These are phyloP conservation scores for Tricharina praecox DNA, from an alignment of 495 filamentous ascomycete species.

Conservation along the genomic window DNA sequence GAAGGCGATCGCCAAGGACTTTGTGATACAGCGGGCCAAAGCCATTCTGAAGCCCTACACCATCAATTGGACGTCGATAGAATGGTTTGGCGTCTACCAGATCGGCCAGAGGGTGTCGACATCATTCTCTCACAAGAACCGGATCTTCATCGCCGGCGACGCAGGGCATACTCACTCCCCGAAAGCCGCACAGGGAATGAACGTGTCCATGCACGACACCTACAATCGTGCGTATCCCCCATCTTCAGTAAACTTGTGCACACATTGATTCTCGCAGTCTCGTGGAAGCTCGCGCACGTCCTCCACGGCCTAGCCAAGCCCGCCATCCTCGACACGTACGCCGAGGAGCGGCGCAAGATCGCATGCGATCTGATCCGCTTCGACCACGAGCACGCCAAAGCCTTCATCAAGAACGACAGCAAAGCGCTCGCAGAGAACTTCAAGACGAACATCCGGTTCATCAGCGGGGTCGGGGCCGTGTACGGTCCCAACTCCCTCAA, in stretches of 20 bases:
- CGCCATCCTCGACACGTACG: slow-evolving; percentile 51
- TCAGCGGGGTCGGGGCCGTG: slow-evolving; percentile 47
- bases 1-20: slow-evolving; percentile 45
- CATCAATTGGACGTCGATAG: slow-evolving; percentile 49
- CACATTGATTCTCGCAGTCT: no score
- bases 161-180: slow-evolving; percentile 70
- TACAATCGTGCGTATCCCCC: slow-evolving; percentile 68
- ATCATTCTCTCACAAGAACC: slow-evolving; percentile 42
- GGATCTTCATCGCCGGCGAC: slow-evolving; percentile 68
- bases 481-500: slow-evolving; percentile 46
- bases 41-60: slow-evolving; percentile 49
- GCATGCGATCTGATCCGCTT: slow-evolving; percentile 58
- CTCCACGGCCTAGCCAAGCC: slow-evolving; percentile 44
- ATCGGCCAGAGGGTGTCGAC: slow-evolving; percentile 59
- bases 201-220: slow-evolving; percentile 64
- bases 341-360: slow-evolving; percentile 49
- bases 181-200: slow-evolving; percentile 80
- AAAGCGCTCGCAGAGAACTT: slow-evolving; percentile 44
- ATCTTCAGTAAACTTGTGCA: not conserved
- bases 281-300: slow-evolving; percentile 69
- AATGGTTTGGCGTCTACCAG: slow-evolving; percentile 52
- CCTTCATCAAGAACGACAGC: slow-evolving; percentile 41
- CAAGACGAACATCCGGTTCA: slow-evolving; percentile 48
- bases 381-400: slow-evolving; percentile 45
- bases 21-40: slow-evolving; percentile 48